Base-by-base conservation (phyloP, 2,329 filamentous ascomycete species). In the Penicillium corylophilum region DNA sequence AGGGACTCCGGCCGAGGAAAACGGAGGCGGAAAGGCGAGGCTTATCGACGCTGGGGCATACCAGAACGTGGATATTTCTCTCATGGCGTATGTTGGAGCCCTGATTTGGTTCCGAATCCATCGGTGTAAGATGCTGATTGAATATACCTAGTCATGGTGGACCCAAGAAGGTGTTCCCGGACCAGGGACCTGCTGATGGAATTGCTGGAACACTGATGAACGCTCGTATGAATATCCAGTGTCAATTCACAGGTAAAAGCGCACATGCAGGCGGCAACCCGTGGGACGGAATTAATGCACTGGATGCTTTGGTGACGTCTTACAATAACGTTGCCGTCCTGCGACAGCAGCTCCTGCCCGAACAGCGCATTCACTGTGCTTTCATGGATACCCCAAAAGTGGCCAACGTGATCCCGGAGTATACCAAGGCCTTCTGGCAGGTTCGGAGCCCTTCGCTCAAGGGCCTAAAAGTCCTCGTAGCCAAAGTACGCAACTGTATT, bases 211-310 rank as follows among this genome's bases (percentile, higher is more conserved):
- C 62, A 0, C 44, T 64, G 7, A 68, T 65, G 60, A 69, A 72
- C 36, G 70, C 70, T 1, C 61, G 68, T 3, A 65, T 72, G 24
- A 63, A 71, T 31, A 59, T 74, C 18, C 58, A 61, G 16, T 71
- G 74, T 41, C 70, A 72, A 54, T 80, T 78, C 51, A 65, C 60
- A 1, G 83, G 82, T 1, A 75, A 74, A 45, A 78, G 77, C 49
- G 80, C 82, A 0, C 82, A 85, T 56, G 82, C 81, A 0, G 81
- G 78, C 0, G 77, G 77, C 3, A 77, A 72, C n/a, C 82, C 82
- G 0, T 84, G 81, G 81, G 72, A 81, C 5, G 82, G 82, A 0
- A 74, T 80, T 57, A 85, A 85, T 60, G 82, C 82, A 0, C 74
- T 84, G 0, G 82, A 85, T 57, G 82, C 81, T 0, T 61, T 82